Evolutionary conservation across 169 alveolate species (phyloP), one percentile per base, ranked within the genome.

Genomic region (Plasmodium ovale): DNA sequence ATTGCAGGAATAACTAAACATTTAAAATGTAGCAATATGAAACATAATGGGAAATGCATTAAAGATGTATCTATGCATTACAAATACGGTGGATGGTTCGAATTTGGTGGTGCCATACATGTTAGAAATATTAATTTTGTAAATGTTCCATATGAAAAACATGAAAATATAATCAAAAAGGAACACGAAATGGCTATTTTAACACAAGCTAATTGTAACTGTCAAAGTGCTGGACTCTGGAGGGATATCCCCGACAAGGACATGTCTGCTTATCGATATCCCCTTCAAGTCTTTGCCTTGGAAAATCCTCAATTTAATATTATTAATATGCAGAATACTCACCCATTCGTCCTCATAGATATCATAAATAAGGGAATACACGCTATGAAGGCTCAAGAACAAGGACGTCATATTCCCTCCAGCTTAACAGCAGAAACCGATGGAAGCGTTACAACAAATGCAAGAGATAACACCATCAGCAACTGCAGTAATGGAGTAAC

Each of bases 31-130:
- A 85, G 44, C 19, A 16, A 82, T 7, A 3, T 39, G 5, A 12
- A 82, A 21, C 19, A 39, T 6, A 33, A 23, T 44, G 21, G 6
- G 16, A 65, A n/a, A 51, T 68, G 90, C 35, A 21, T 27, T 4
- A 60, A 77, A n/a, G 72, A 82, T 59, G 16, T 82, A 1, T 82
- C 90, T 1, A 33, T 82, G 1, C 90, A 82, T 67, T 23, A 82
- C 35, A 82, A 82, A 37, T 82, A 82, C 53, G 90, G 90, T 10
- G 90, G 90, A 1, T 82, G 90, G 90, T 82, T 82, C 29, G 90
- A 82, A 68, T 82, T 82, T 16, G 90, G 85, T 16, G 90, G 85
- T 0, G 90, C 72, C 7, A 82, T 82, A 0, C 10, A 53, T 51
- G 54, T 82, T 3, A 82, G 67, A 44, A 82, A 82, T 56, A 60